Conservation (phyloP, 75 land plant genomes). For the Pinus tabuliformis region DNA sequence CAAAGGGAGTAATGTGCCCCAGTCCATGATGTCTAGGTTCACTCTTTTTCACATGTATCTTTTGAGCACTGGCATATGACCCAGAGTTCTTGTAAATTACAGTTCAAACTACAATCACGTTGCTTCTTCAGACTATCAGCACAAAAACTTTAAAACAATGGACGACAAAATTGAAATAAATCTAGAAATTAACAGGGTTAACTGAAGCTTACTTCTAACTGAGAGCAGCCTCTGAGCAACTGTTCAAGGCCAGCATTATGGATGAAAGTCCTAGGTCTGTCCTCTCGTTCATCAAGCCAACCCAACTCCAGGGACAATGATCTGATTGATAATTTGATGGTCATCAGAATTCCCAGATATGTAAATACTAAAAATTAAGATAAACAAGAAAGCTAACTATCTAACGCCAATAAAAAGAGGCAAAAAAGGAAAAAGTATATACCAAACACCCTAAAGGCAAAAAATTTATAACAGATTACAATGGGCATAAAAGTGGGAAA, state of each 20-base stretch:
- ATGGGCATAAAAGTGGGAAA: not conserved
- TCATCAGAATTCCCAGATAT: not conserved
- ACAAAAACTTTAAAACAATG: not conserved
- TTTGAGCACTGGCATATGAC: not conserved
- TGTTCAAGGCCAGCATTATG: constrained; percentile 58
- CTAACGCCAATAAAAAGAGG: not conserved
- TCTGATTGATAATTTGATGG: constrained; percentile 18
- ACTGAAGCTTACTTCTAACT: constrained; percentile 65
- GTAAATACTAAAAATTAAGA: not conserved
- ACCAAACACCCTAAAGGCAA: too few species aligned
- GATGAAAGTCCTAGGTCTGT: constrained; percentile 17
- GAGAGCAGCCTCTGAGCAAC: constrained; percentile 63
- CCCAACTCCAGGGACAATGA: constrained; percentile 58
- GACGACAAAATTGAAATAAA: not conserved
- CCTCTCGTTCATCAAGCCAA: constrained; percentile 54
- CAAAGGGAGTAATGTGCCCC: not conserved
- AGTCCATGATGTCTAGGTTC: not conserved
- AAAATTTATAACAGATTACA: not conserved
- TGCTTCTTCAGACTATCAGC: not conserved
- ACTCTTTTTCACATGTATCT: not conserved
- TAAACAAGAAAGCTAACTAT: not conserved
- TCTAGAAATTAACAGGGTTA: not conserved
- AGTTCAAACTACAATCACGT: not conserved
- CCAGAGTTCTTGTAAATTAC: not conserved
- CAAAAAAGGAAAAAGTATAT: too few species aligned